Conservation (phyloP, 768 basidiomycete species). For the Amanita inopinata region DNA sequence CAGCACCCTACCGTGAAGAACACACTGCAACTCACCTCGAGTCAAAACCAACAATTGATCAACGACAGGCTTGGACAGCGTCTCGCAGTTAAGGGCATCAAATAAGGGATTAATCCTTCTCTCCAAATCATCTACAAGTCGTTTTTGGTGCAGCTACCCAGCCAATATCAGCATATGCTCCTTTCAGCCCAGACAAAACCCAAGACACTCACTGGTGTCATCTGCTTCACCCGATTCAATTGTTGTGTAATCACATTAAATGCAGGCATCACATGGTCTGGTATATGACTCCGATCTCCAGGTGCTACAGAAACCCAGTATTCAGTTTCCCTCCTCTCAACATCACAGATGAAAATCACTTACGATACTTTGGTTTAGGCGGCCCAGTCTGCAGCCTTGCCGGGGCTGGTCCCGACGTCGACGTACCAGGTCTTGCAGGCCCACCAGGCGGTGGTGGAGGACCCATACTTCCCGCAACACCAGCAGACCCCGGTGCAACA, state of each 20-base stretch:
- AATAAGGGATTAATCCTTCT: constrained; percentile 79
- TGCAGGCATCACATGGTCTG: constrained; percentile 54
- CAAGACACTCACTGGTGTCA: constrained; percentile 53
- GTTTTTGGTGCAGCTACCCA: constrained; percentile 73
- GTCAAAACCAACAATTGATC: constrained; percentile 65
- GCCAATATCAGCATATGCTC: constrained; percentile 4
- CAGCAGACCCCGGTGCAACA: constrained; percentile 14
- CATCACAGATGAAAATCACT: constrained; percentile 15
- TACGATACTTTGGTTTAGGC: constrained; percentile 20
- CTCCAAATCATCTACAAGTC: constrained; percentile 80
- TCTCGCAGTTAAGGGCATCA: constrained; percentile 87
- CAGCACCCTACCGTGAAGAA: not conserved
- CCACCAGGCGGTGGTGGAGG: constrained; percentile 13
- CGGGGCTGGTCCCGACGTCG: constrained; percentile 6
- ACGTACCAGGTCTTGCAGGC: not conserved
- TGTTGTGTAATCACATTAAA: constrained; percentile 58
- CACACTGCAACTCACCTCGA: constrained; percentile 42
- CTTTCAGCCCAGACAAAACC: constrained; percentile 1
- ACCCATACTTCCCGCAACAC: too few relatives aligned
- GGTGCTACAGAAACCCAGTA: constrained; percentile 40
- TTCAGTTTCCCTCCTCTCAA: constrained; percentile 4
- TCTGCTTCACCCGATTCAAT: constrained; percentile 59
- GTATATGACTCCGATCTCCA: constrained; percentile 91
- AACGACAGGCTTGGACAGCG: constrained; percentile 58
- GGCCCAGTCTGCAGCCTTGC: constrained; percentile 14